Evolutionary conservation across 2,329 filamentous ascomycete species (phyloP).

Genomic region (Aspergillus costaricaensis): DNA sequence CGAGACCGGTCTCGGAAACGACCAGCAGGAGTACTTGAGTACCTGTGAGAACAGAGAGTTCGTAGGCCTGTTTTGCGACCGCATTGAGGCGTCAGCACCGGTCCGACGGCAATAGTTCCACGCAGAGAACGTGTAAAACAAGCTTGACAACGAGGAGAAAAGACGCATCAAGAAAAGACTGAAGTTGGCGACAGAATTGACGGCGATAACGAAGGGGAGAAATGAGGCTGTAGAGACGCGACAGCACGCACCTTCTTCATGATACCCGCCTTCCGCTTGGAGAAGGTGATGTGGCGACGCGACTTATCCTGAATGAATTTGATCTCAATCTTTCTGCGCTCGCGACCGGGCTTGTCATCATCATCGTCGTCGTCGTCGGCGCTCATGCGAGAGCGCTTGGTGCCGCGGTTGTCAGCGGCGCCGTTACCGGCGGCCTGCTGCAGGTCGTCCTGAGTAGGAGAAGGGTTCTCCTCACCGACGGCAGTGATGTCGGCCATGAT

Average conservation of each 20-base stretch:
- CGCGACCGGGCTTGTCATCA: slow-evolving; percentile 94
- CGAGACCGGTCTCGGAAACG: slow-evolving; percentile 93
- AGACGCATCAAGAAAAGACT: background rate
- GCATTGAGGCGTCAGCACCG: slow-evolving; percentile 20
- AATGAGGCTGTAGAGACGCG: slow-evolving; percentile 19
- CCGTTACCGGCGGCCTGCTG: slow-evolving; percentile 67
- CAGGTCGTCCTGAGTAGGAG: slow-evolving; percentile 72
- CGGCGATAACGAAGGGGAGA: slow-evolving; percentile 12
- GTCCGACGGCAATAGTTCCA: background rate
- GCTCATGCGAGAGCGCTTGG: slow-evolving; percentile 83
- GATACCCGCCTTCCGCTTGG: slow-evolving; percentile 98
- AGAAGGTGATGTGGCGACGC: slow-evolving; percentile 98
- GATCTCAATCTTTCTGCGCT: slow-evolving; percentile 99
- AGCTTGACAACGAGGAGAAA: slow-evolving; percentile 12
- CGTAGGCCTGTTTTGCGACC: slow-evolving; percentile 72
- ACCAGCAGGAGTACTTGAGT: slow-evolving; percentile 96
- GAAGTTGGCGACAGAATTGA: background rate
- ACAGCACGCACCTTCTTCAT: slow-evolving; percentile 90
- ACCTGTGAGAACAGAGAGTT: slow-evolving; percentile 93
- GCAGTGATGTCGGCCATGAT: slow-evolving; percentile 78
- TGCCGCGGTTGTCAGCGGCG: slow-evolving; percentile 72
- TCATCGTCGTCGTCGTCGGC: slow-evolving; percentile 96
- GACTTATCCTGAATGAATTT: slow-evolving; percentile 99
- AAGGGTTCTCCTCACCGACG: slow-evolving; percentile 73
- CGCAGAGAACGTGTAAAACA: slow-evolving; percentile 3